Percentiles rank a stretch among this genome's conserved stretches.
These are phyloP conservation scores for Xylaria polymorpha DNA, from an alignment of 2,329 filamentous ascomycete genomes.

Conservation along the genomic window DNA sequence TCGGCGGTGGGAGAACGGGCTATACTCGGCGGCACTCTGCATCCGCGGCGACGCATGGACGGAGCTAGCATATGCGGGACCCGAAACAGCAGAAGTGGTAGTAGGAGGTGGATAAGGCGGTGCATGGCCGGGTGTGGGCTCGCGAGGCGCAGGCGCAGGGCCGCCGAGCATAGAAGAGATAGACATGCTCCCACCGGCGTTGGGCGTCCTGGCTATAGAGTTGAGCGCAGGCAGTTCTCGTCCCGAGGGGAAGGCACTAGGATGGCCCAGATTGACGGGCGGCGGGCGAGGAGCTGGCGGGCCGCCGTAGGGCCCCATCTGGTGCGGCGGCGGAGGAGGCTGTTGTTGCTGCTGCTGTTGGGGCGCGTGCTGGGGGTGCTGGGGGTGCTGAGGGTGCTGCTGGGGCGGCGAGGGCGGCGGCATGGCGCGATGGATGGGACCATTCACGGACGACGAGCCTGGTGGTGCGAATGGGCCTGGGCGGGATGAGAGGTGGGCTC, in stretches of 20 bases:
- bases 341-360: conserved; percentile 42
- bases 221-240: conserved; percentile 54
- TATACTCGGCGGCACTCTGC: conserved; percentile 67
- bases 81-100: conserved; percentile 55
- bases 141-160: conserved; percentile 58
- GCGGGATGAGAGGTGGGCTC: conserved; percentile 48
- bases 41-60: conserved; percentile 68
- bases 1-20: conserved; percentile 68
- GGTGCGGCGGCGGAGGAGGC: conserved; percentile 45
- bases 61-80: conserved; percentile 59
- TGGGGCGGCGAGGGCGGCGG: conserved; percentile 48
- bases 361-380: conserved; percentile 46
- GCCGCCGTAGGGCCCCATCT: conserved; percentile 48
- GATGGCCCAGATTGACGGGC: conserved; percentile 47
- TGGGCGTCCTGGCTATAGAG: conserved; percentile 57
- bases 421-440: conserved; percentile 47
- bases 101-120: conserved; percentile 58
- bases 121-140: conserved; percentile 55
- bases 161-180: conserved; percentile 71
- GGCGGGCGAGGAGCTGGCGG: conserved; percentile 48
- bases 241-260: conserved; percentile 48
- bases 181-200: conserved; percentile 67
- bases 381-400: conserved; percentile 48
- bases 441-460: conserved; percentile 48
- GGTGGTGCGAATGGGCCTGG: conserved; percentile 49